These are phyloP conservation scores for Arthroderma sp. DNA, from an alignment of 2,329 filamentous ascomycete genomes.

Conservation along the genomic window DNA sequence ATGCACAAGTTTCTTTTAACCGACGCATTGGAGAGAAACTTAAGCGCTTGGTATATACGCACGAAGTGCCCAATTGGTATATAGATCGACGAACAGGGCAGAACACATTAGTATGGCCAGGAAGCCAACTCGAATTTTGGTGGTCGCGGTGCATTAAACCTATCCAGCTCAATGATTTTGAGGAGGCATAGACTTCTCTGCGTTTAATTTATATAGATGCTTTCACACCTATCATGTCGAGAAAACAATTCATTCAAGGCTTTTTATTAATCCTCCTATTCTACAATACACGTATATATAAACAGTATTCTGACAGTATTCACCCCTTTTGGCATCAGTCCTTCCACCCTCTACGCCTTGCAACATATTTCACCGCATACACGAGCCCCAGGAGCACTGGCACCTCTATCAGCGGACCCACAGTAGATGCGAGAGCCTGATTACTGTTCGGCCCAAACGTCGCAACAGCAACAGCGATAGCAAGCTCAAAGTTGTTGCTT, in stretches of 20 bases:
- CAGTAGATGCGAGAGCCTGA: conserved; percentile 68
- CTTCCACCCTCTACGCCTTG: conserved; percentile 16
- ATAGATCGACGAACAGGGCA: background rate
- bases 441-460: conserved; percentile 66
- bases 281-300: too few species aligned
- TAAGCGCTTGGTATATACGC: background rate
- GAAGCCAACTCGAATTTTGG: background rate
- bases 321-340: conserved; percentile 9
- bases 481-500: conserved; percentile 87
- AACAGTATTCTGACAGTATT: background rate
- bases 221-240: too few species aligned
- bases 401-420: conserved; percentile 76
- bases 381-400: conserved; percentile 67
- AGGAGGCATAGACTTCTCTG: background rate
- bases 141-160: background rate
- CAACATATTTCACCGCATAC: conserved; percentile 51
- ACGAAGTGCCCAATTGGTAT: background rate
- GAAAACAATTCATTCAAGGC: too few species aligned
- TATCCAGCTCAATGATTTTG: background rate
- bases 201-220: too few species aligned
- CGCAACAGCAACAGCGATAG: conserved; percentile 76
- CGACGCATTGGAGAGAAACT: background rate
- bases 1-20: background rate
- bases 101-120: background rate
- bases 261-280: too few species aligned